Conservation (phyloP, 2,329 filamentous ascomycete species). For the Cadophora malorum region DNA sequence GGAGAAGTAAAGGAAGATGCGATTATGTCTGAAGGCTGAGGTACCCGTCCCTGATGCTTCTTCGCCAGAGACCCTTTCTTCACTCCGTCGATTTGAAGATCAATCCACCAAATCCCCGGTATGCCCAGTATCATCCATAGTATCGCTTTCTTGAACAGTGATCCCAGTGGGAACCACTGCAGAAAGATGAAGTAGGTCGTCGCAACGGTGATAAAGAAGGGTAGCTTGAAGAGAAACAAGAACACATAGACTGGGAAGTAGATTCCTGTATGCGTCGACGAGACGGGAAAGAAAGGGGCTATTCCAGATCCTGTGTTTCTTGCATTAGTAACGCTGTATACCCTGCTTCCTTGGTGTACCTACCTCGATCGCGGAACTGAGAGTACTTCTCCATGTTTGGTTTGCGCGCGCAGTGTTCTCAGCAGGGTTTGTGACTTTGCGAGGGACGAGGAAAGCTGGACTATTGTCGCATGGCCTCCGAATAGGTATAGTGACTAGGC, state of each 20-base stretch:
- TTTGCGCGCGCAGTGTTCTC: constrained; percentile 19
- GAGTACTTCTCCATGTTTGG: constrained; percentile 74
- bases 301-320: constrained; percentile 80
- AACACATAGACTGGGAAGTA: constrained; percentile 69
- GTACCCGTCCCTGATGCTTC: constrained; percentile 75
- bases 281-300: constrained; percentile 89
- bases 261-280: constrained; percentile 66
- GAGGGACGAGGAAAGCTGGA: neutral
- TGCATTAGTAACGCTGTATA: constrained; percentile 36
- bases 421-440: constrained; percentile 5
- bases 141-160: constrained; percentile 77
- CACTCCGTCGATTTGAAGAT: constrained; percentile 97
- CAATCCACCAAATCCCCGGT: constrained; percentile 97
- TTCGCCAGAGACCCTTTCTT: constrained; percentile 86
- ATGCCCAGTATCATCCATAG: constrained; percentile 88
- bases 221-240: constrained; percentile 82
- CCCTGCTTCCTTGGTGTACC: constrained; percentile 29
- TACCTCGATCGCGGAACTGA: constrained; percentile 76
- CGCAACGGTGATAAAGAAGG: constrained; percentile 73
- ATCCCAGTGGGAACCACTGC: constrained; percentile 78
- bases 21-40: constrained; percentile 80
- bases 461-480: constrained; percentile 26
- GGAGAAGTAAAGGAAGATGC: constrained; percentile 92
- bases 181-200: constrained; percentile 79
- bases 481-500: neutral